Evolutionary conservation across 1,284 basidiomycete species (phyloP).

Genomic region (Apiotrichum akiyoshidainum): DNA sequence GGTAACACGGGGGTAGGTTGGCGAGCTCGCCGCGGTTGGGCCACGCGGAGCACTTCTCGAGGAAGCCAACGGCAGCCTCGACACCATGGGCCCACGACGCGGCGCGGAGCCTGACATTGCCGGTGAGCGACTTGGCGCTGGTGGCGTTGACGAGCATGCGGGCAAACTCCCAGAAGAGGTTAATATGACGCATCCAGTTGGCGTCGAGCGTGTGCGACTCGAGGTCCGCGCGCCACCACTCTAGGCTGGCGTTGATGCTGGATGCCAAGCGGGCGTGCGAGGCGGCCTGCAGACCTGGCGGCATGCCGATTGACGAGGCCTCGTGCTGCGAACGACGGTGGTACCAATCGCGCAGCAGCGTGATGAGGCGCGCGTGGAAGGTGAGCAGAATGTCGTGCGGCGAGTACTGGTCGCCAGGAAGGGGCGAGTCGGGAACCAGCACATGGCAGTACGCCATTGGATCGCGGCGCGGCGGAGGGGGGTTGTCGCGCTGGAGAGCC

Average conservation of each 20-base stretch:
- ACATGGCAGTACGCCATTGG: slow-evolving; percentile 27
- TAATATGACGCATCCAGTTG: slow-evolving; percentile 21
- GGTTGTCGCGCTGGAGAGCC: slow-evolving; percentile 24
- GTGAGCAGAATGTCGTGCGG: slow-evolving; percentile 38
- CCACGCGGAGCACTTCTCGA: slow-evolving; percentile 34
- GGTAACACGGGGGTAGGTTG: slow-evolving; percentile 34
- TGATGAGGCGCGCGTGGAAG: slow-evolving; percentile 37
- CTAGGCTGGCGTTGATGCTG: slow-evolving; percentile 27
- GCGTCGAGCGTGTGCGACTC: slow-evolving; percentile 13
- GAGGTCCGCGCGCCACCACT: slow-evolving; percentile 33
- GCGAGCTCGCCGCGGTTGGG: slow-evolving; percentile 21
- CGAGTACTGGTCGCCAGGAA: slow-evolving; percentile 14
- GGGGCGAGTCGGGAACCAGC: slow-evolving; percentile 22
- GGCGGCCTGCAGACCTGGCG: background rate
- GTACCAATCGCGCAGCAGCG: slow-evolving; percentile 35
- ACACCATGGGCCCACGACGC: slow-evolving; percentile 17
- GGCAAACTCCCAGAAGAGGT: slow-evolving; percentile 37
- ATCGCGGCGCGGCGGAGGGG: slow-evolving; percentile 21
- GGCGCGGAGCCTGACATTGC: slow-evolving; percentile 11
- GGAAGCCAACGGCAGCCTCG: slow-evolving; percentile 31
- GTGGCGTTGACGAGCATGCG: slow-evolving; percentile 35
- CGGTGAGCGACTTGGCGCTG: slow-evolving; percentile 23
- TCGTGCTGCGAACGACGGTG: slow-evolving; percentile 17
- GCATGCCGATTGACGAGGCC: background rate
- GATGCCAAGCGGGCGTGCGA: slow-evolving; percentile 18